These are phyloP conservation scores for Beta corolliflora DNA, from an alignment of 179 eudicot species.

Conservation along the genomic window DNA sequence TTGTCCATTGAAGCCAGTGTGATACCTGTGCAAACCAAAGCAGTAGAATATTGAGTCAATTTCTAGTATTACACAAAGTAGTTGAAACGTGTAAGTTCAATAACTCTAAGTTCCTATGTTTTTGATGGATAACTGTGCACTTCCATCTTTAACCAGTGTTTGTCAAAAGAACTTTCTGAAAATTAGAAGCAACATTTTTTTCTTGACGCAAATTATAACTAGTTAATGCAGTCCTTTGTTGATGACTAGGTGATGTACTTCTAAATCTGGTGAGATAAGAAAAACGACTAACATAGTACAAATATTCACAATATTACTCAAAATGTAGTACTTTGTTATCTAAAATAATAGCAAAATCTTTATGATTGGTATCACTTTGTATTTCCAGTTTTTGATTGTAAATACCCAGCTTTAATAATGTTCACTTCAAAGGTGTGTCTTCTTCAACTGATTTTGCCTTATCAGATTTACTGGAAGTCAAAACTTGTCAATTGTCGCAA, in stretches of 20 bases:
- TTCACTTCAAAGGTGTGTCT: too few relatives aligned
- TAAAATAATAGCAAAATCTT: too few relatives aligned
- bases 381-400: too few relatives aligned
- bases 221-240: background rate
- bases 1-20: slow-evolving; percentile 12
- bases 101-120: background rate
- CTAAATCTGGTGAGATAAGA: background rate
- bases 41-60: background rate
- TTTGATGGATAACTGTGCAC: background rate
- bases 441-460: too few relatives aligned
- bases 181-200: background rate
- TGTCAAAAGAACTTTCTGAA: background rate
- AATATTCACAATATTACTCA: too few relatives aligned
- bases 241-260: too few relatives aligned
- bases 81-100: background rate
- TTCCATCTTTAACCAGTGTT: background rate
- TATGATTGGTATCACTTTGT: too few relatives aligned
- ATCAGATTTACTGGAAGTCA: too few relatives aligned
- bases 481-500: too few relatives aligned
- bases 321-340: too few relatives aligned
- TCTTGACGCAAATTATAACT: background rate
- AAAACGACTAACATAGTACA: background rate
- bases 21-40: slow-evolving; percentile 1
- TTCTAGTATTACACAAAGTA: background rate
- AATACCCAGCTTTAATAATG: too few relatives aligned